Evolutionary conservation across 805 yeast genomes (phyloP), one percentile per base, ranked within the genome.

Genomic region (Tetrapisispora taiwanensis): DNA sequence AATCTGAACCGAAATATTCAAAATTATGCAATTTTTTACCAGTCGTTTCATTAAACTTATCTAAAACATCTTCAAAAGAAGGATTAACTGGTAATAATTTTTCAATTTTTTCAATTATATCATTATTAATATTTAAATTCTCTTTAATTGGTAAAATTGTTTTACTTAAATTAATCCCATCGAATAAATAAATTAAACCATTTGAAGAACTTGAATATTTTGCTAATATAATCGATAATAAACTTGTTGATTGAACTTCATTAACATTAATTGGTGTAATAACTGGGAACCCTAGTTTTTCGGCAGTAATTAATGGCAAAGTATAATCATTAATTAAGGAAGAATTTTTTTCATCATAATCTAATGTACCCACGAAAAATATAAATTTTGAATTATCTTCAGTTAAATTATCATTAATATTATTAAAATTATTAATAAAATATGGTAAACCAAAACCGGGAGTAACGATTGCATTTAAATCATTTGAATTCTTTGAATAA

Each of bases 281-380:
- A 24, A 87, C 81, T 12, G 87, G 80, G 50, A 75, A 72, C 24
- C 76, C 78, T 58, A 86, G 70, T 34, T 69, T 65, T 45, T 80
- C 71, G 18, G 95, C 88, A 41, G 74, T 71, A 22, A 71, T 67
- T 48, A 83, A 68, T 1, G 85, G 79, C 12, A 77, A 63, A 13
- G 75, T 70, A 57, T 80, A 81, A 67, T 84, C 84, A 33, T 83
- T 73, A 15, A 74, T 76, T 34, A 86, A 69, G 37, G 76, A 60
- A 33, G 74, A 72, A 9, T 72, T 49, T 3, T 58, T 62, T 8
- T 69, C 69, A 58, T 82, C 81, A 61, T 78, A 87, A 59, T 81
- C 86, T 52, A 84, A 68, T 20, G 94, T 85, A 15, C 92, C 81
- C 37, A 87, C 78, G 55, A 80, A 79, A 59, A 89, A 75, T 13